phyloP scores from a whole-genome alignment of 2,329 filamentous ascomycete genomes.

The Mycosphaerella arachidis region DNA sequence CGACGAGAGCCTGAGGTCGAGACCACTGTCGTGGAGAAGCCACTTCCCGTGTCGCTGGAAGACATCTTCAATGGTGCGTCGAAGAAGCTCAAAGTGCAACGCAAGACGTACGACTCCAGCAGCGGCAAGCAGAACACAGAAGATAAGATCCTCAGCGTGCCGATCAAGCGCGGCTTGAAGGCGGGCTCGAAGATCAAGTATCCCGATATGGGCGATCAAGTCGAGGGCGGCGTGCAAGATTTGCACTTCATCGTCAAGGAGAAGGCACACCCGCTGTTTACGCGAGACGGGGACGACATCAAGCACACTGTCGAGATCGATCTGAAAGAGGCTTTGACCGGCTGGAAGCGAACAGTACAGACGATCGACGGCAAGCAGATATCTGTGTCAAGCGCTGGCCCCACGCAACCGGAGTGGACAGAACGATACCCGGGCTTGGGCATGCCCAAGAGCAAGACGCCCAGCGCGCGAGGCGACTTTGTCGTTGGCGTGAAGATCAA shows the following conservation, averaged over 20 bases:
- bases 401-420: slow-evolving; percentile 76
- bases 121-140: slow-evolving; percentile 78
- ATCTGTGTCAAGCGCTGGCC: slow-evolving; percentile 71
- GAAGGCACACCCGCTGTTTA: slow-evolving; percentile 83
- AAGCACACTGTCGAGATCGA: slow-evolving; percentile 72
- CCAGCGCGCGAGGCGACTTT: slow-evolving; percentile 77
- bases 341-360: slow-evolving; percentile 84
- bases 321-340: slow-evolving; percentile 89
- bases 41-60: slow-evolving; percentile 75
- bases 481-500: slow-evolving; percentile 87
- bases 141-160: slow-evolving; percentile 87
- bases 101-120: slow-evolving; percentile 81
- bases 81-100: slow-evolving; percentile 98
- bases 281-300: slow-evolving; percentile 83
- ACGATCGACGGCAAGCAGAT: slow-evolving; percentile 92
- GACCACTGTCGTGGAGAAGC: slow-evolving; percentile 83
- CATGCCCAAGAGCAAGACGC: slow-evolving; percentile 93
- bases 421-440: slow-evolving; percentile 81
- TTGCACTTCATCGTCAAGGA: slow-evolving; percentile 92
- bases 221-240: slow-evolving; percentile 93
- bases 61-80: slow-evolving; percentile 81
- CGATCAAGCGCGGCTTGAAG: slow-evolving; percentile 92
- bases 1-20: slow-evolving; percentile 64
- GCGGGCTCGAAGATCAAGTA: slow-evolving; percentile 99
- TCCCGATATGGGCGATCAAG: slow-evolving; percentile 93